Base-by-base conservation (phyloP, 768 basidiomycete species). In the Boletus bicolor region DNA sequence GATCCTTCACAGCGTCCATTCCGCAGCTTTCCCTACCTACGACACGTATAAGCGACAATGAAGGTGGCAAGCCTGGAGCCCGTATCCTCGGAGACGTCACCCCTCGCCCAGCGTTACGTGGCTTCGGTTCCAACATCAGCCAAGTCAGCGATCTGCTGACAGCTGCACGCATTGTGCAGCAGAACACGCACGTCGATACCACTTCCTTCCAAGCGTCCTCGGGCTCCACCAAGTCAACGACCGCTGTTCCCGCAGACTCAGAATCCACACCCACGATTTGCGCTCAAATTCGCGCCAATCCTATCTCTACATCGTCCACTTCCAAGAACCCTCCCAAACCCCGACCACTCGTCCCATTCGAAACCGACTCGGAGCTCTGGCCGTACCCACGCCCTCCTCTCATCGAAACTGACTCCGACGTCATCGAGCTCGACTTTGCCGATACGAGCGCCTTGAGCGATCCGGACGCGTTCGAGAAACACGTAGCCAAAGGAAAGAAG, bases 381-480 rank as follows among this genome's bases (percentile, higher is more conserved):
- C 86, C 88, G 5, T 86, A 87, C 63, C 79, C 82, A 0, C 82
- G 78, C 38, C 72, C 72, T 5, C 76, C 76, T 11, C 71, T 76
- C 45, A 72, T 77, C 53, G 76, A 77, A 54, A 65, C 54, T 49
- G 73, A 72, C 38, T 76, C 76, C 5, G 87, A 87, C 52, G 81
- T 91, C 26, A 79, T 90, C 10, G 89, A 90, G 68, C 81, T 91
- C 49, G 86, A 87, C 66, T 91, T 88, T 63, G 78, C 78, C 6
- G 89, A 90, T 53, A 90, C 80, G 42, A 84, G 86, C 54, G 83
- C 85, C 21, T 68, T 91, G 63, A 88, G 86, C 65, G 84, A 90
- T 60, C 81, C 82, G 2, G 79, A 78, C 46, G 78, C 79, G 10
- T 88, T 87, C 62, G 63, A 77, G 70, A 55, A 57, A 71, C 55